Evolutionary conservation across 768 basidiomycete genomes (phyloP), one percentile per base, ranked within the genome.

Genomic region (Sarcodon aspratus): DNA sequence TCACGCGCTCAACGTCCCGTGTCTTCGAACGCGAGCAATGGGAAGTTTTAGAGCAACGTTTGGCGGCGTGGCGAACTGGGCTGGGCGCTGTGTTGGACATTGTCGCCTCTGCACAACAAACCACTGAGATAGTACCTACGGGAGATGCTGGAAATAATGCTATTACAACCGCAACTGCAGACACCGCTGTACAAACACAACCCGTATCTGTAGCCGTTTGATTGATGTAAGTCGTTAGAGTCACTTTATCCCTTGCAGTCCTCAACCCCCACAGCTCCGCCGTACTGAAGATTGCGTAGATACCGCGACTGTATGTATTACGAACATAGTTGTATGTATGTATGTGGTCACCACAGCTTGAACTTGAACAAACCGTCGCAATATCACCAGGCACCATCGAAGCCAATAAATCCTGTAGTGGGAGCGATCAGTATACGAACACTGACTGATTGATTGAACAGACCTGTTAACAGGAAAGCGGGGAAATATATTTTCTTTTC

Each of bases 401-500:
- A 91, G 21, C 87, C 87, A 54, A 82, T 73, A 57, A 90, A 90
- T 8, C 87, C 87, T 86, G 51, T 0, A n/a, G 18, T 45, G 38
- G 3, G 32, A 48, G 33, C 54, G 17, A 58, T 43, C 15, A 35
- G 35, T 21, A 12, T 2, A 27, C 13, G 18, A 15, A 48, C 45
- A 31, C 6, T 12, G 5, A 4, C 6, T 11, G 18, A 36, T 8
- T 7, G 33, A 31, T 49, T 9, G 13, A 38, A 62, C 82, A 55
- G 51, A 86, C 86, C 85, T 43, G 79, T 76, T 47, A 92, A 67
- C 52, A 91, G 65, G 63, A 91, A 91, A 17, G 88, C 67, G 6
- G 76, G 80, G 69, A 90, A 89, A 60, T 79, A 92, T 45, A 80
- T 70, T 67, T 92, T 92, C 70, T 90, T 92, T 70, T 91, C 89